Base-by-base conservation (phyloP, 139 green algal genomes). In the Micractinium conductrix region DNA sequence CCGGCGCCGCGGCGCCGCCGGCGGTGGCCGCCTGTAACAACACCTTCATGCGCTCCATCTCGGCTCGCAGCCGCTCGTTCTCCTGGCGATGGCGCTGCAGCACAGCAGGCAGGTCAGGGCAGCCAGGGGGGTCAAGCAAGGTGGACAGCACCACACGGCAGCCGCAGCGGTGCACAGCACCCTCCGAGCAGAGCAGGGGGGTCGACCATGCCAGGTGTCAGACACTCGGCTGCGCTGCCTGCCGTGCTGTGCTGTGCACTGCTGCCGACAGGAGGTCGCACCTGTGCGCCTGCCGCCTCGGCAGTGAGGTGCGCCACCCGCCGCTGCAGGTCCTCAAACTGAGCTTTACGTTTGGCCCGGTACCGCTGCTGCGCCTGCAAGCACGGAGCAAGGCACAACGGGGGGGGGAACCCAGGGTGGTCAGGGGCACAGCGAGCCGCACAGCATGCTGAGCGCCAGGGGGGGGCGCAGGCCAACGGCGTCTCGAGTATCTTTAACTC, bases 281-380 rank as follows among this genome's bases (percentile, higher is more conserved):
- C 53, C 53, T 62, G 30, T 40, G 63, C 30, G 14, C 30, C 48
- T 26, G 17, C 8, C 3, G 53, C 55, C 50, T 85, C 67, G 1
- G 26, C 67, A 10, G 28, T 73, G 28, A 85, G 80, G 22, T 73
- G 35, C 38, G 68, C 35, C 74, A 88, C 84, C 55, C 45, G 70
- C 5, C n/a, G 48, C 78, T 84, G 84, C 78, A 88, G 40, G 12
- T 88, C 84, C 69, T 88, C 84, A 84, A 88, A 88, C 78, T 88
- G 84, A 1, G 84, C 84, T 42, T 88, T 88, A 21, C 84, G 74
- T 63, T 83, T 88, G 55, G 84, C 84, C 22, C 84, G 84, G 74
- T 88, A 88, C 17, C 84, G 84, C 78, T 88, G 84, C 70, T 88
- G 84, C 33, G 84, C 84, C 84, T 84, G 73, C 73, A 55, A 55